These are phyloP conservation scores for Arthrobotrys iridis DNA, from an alignment of 2,329 filamentous ascomycete genomes.

Conservation along the genomic window DNA sequence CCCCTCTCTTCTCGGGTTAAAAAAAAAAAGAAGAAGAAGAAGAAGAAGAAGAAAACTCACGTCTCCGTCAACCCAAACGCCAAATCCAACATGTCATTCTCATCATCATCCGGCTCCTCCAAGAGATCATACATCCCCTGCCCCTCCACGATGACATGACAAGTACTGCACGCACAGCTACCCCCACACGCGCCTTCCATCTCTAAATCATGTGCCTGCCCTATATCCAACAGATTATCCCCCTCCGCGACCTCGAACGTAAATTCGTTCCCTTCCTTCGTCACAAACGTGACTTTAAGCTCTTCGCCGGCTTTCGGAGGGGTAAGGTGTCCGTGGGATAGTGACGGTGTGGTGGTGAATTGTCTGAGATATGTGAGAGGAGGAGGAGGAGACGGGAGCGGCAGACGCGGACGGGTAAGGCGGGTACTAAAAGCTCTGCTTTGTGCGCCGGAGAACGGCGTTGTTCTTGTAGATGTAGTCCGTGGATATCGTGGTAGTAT, in stretches of 20 bases:
- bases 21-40: background rate
- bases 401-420: background rate
- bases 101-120: constrained; percentile 70
- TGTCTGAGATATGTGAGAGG: background rate
- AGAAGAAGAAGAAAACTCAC: constrained; percentile 60
- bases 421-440: background rate
- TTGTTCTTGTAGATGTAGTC: constrained; percentile 11
- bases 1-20: background rate
- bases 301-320: constrained; percentile 91
- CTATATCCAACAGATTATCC: constrained; percentile 94
- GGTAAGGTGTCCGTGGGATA: constrained; percentile 79
- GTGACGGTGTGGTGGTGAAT: constrained; percentile 73
- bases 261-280: constrained; percentile 82
- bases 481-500: constrained; percentile 4
- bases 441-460: background rate
- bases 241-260: constrained; percentile 83
- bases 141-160: constrained; percentile 76
- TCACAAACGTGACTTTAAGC: constrained; percentile 90
- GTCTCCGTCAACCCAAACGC: constrained; percentile 80
- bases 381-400: background rate
- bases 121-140: constrained; percentile 73
- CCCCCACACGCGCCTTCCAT: constrained; percentile 98
- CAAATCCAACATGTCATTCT: constrained; percentile 78
- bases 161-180: constrained; percentile 78
- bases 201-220: constrained; percentile 91